Evolutionary conservation across 208 protist genomes (phyloP), one percentile per base, ranked within the genome.

Genomic region (Leishmania braziliensis): DNA sequence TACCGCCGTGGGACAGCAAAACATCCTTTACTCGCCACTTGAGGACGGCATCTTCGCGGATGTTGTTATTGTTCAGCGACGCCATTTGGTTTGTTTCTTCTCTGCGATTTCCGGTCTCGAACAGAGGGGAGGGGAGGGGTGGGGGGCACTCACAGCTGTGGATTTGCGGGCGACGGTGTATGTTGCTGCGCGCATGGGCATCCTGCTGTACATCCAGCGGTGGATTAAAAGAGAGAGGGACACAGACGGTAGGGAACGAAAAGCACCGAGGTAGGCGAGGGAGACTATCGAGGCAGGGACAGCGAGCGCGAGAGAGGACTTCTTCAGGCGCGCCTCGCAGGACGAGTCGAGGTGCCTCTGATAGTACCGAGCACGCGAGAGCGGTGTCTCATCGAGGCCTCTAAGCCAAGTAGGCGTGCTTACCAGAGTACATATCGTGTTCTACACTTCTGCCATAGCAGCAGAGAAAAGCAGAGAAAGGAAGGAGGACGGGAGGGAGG

Each of bases 31-130:
- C 92, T 50, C 92, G 91, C n/a, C 77, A 39, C 16, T 87, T 81
- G 77, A 96, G 95, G 69, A 96, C 80, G 58, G 66, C 73, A 71
- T 97, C 94, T 80, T 96, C 92, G 43, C 92, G 86, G 4, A 88
- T 88, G 75, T 95, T 92, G 85, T 96, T 96, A 65, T 89, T 94
- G 78, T 89, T 90, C 56, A 88, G 83, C 33, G 77, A 83, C 8
- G 87, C 63, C 92, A 96, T 93, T 51, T 39, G 12, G 9, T 53
- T 9, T 33, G 12, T 18, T 33, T 18, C 6, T 53, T 29, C 46
- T 33, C 10, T 20, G 62, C 8, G 14, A 68, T 39, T 1, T 39
- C 36, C 36, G 36, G 36, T 39, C 36, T 39, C 36, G 36, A 39
- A 39, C 36, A 39, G 36, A 39, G 36, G 36, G 36, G 36, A 39